Evolutionary conservation across 2,329 filamentous ascomycete species (phyloP).

Genomic region (Exophiala sp.): DNA sequence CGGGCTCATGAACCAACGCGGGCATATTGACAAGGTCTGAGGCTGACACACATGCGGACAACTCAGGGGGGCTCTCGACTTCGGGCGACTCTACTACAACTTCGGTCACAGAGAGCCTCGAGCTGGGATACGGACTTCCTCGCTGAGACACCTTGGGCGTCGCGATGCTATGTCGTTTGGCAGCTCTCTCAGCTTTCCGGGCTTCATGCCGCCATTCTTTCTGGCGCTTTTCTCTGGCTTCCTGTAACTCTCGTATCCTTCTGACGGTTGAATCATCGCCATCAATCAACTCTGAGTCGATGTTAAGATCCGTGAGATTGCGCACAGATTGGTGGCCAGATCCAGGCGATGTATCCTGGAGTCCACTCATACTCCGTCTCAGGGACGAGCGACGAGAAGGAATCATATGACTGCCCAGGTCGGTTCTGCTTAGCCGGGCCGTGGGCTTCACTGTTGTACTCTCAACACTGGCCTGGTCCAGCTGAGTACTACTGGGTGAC

Average conservation of each 20-base stretch:
- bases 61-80: conserved; percentile 15
- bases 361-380: conserved; percentile 44
- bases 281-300: conserved; percentile 37
- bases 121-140: conserved; percentile 21
- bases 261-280: conserved; percentile 53
- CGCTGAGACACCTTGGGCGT: conserved; percentile 20
- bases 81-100: conserved; percentile 24
- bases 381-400: conserved; percentile 51
- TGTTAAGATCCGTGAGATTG: conserved; percentile 37
- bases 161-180: conserved; percentile 23
- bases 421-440: conserved; percentile 20
- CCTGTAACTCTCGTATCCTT: conserved; percentile 53
- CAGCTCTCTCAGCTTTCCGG: conserved; percentile 23
- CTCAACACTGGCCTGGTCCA: conserved; percentile 8
- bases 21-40: conserved; percentile 24
- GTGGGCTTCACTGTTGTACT: conserved; percentile 12
- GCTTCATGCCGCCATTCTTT: conserved; percentile 30
- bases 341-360: conserved; percentile 58
- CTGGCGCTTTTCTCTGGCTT: conserved; percentile 47
- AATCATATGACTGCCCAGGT: conserved; percentile 34
- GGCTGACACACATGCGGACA: conserved; percentile 18
- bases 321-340: conserved; percentile 46
- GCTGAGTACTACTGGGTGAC: conserved; percentile 2
- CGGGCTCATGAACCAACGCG: conserved; percentile 10
- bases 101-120: conserved; percentile 26